Percentiles rank a stretch among this genome's conserved stretches.
Conservation (phyloP, 345 rosid species). For the Noccaea bulbosa region DNA sequence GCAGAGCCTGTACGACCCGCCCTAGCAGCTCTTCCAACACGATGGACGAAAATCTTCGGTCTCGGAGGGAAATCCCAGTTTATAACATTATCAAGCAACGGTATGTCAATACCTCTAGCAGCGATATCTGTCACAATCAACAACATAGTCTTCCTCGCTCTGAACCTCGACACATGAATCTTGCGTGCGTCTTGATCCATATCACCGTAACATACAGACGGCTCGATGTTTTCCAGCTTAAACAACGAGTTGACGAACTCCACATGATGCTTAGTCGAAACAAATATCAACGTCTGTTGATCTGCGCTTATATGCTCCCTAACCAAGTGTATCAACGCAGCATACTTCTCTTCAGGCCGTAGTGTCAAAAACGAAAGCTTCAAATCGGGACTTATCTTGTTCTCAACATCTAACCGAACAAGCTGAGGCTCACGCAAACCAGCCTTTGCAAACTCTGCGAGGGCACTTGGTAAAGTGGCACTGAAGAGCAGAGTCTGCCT, state of each 20-base stretch:
- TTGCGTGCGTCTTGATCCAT: slow-evolving; percentile 99
- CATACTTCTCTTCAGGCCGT: slow-evolving; percentile 87
- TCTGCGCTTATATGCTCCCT: slow-evolving; percentile 79
- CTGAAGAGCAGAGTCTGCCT: slow-evolving; percentile 95
- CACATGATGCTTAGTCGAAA: slow-evolving; percentile 96
- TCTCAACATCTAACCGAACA: slow-evolving; percentile 87
- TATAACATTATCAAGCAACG: slow-evolving; percentile 94
- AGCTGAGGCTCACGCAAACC: slow-evolving; percentile 94
- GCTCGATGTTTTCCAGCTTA: slow-evolving; percentile 76
- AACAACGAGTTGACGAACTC: slow-evolving; percentile 84
- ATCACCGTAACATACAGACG: slow-evolving; percentile 96
- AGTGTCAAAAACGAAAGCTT: slow-evolving; percentile 68
- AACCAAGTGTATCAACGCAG: slow-evolving; percentile 79
- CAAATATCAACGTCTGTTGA: slow-evolving; percentile 87
- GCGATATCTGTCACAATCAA: slow-evolving; percentile 95
- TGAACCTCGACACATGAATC: slow-evolving; percentile 83
- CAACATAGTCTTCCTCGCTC: slow-evolving; percentile 85
- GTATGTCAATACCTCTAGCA: slow-evolving; percentile 97
- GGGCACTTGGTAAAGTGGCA: slow-evolving; percentile 95
- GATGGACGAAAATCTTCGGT: slow-evolving; percentile 93
- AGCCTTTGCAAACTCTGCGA: slow-evolving; percentile 95
- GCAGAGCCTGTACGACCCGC: slow-evolving; percentile 96
- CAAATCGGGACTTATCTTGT: slow-evolving; percentile 92
- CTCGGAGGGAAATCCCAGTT: slow-evolving; percentile 98
- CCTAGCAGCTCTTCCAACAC: slow-evolving; percentile 95